Percentiles rank a stretch among this genome's conserved stretches.
These are phyloP conservation scores for Harrya chromipes DNA, from an alignment of 768 basidiomycete species.

Conservation along the genomic window DNA sequence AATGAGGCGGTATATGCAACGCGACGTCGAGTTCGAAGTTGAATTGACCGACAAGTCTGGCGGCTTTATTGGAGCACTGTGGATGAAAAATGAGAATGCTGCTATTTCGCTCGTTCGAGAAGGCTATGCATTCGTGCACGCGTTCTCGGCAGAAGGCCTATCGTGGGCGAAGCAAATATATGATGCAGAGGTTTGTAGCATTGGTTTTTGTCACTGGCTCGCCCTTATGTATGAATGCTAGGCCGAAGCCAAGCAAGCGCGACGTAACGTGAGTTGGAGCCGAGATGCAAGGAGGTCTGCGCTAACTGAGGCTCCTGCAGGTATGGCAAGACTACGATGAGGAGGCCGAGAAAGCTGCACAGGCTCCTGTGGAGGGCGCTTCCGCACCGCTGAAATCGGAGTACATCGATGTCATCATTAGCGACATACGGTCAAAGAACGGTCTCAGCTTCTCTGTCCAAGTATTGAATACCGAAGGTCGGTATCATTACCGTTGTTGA, in stretches of 20 bases:
- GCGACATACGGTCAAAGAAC: slow-evolving; percentile 72
- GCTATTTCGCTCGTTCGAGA: slow-evolving; percentile 82
- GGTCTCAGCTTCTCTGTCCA: slow-evolving; percentile 91
- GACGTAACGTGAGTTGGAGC: slow-evolving; percentile 62
- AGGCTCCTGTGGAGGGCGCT: slow-evolving; percentile 44
- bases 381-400: slow-evolving; percentile 67
- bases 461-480: slow-evolving; percentile 87
- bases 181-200: slow-evolving; percentile 71
- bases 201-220: slow-evolving; percentile 1
- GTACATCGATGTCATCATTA: slow-evolving; percentile 91
- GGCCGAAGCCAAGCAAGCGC: slow-evolving; percentile 79
- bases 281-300: not conserved
- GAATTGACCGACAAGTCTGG: slow-evolving; percentile 91
- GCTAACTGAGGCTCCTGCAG: slow-evolving; percentile 37
- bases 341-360: slow-evolving; percentile 56
- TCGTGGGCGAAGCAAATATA: slow-evolving; percentile 77
- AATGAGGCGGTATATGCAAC: slow-evolving; percentile 81
- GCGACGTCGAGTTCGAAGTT: slow-evolving; percentile 92
- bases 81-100: slow-evolving; percentile 80
- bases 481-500: slow-evolving; percentile 9
- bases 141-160: slow-evolving; percentile 81
- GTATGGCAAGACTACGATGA: slow-evolving; percentile 87
- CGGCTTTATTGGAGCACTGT: slow-evolving; percentile 90
- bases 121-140: slow-evolving; percentile 85
- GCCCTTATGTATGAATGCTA: slow-evolving; percentile 28